phyloP scores from a whole-genome alignment of 805 yeast species.

The Saturnispora zaruensis region DNA sequence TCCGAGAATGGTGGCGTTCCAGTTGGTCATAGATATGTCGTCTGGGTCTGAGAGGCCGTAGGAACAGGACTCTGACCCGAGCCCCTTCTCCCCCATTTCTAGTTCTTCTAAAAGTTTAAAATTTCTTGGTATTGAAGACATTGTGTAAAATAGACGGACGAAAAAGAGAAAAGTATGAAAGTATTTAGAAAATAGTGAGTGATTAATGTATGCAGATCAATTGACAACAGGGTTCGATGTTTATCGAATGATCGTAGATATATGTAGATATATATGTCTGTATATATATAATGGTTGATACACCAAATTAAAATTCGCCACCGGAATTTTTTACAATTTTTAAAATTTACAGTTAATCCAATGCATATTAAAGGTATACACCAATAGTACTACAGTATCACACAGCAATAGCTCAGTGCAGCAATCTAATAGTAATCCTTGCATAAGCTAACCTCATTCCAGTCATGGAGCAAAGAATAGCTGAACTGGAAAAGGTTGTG shows the following conservation, averaged over 20 bases:
- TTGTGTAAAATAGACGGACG: conserved; percentile 3
- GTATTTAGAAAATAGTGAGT: neutral
- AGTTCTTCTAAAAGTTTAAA: conserved; percentile 91
- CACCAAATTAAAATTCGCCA: neutral
- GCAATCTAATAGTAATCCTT: too few relatives aligned
- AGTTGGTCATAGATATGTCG: conserved; percentile 85
- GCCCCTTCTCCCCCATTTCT: conserved; percentile 96
- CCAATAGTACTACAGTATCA: too few relatives aligned
- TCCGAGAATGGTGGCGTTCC: conserved; percentile 98
- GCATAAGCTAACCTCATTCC: too few relatives aligned
- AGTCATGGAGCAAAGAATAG: neutral
- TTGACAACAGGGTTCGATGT: neutral
- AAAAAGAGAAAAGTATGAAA: too few relatives aligned
- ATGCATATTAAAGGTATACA: neutral
- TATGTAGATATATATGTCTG: neutral
- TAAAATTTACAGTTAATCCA: neutral
- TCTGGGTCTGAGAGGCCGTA: conserved; percentile 86
- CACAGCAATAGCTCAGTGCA: too few relatives aligned
- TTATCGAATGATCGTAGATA: neutral
- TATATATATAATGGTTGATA: neutral
- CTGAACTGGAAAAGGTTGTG: neutral
- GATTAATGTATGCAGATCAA: neutral
- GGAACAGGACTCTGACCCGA: conserved; percentile 94
- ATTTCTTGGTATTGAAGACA: conserved; percentile 61
- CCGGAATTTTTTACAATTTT: neutral